These are phyloP conservation scores for Wickerhamiella nectarea DNA, from an alignment of 805 yeast species.

Conservation along the genomic window DNA sequence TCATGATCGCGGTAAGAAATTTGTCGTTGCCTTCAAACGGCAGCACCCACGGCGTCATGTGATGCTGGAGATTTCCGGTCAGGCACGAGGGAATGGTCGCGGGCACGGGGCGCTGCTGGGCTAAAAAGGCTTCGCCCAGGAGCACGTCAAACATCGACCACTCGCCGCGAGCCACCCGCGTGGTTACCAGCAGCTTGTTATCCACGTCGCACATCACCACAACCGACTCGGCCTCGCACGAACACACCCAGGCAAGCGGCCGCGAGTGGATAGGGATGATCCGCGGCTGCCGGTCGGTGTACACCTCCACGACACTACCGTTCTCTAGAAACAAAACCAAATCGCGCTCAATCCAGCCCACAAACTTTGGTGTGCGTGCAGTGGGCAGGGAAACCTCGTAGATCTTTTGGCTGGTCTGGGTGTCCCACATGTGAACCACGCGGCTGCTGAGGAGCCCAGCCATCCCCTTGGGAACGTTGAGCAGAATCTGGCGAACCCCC, in stretches of 20 bases:
- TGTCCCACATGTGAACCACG: slow-evolving; percentile 6
- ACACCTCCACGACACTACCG: slow-evolving; percentile 8
- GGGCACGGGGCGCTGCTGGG: not conserved
- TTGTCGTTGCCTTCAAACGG: slow-evolving; percentile 1
- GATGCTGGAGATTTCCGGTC: not conserved
- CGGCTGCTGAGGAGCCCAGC: slow-evolving; percentile 1
- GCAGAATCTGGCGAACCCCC: slow-evolving; percentile 1
- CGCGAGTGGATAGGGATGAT: not conserved
- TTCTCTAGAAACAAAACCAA: not conserved
- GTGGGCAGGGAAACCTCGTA: slow-evolving; percentile 3
- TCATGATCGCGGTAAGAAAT: slow-evolving; percentile 12
- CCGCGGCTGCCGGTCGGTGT: slow-evolving; percentile 1
- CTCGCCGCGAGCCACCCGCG: not conserved
- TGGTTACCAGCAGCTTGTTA: not conserved
- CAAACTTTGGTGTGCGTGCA: not conserved
- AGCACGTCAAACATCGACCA: not conserved
- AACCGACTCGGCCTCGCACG: not conserved
- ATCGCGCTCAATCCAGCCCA: not conserved
- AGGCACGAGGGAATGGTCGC: not conserved
- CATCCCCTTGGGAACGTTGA: not conserved
- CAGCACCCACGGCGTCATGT: slow-evolving; percentile 9
- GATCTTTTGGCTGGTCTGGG: not conserved
- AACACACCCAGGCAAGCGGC: not conserved
- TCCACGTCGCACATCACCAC: slow-evolving; percentile 1
- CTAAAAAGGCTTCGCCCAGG: not conserved